These are phyloP conservation scores for Solanum chiquidenum DNA, from an alignment of 257 asterid genomes.

Conservation along the genomic window DNA sequence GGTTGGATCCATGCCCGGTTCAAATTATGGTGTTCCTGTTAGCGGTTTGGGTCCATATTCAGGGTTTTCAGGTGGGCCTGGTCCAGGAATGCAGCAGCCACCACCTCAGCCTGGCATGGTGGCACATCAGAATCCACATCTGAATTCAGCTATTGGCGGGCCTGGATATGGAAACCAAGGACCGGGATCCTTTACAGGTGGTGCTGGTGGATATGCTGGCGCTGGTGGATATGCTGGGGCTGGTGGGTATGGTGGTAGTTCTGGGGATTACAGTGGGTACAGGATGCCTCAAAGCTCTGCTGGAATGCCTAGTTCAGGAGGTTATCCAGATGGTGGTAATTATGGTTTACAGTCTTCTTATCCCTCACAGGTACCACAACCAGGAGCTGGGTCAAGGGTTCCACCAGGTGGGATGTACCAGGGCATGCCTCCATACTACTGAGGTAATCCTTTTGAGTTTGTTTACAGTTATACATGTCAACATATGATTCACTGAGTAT, in stretches of 20 bases:
- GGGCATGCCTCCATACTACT: constrained; percentile 80
- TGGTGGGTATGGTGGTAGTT: constrained; percentile 28
- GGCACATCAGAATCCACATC: constrained; percentile 45
- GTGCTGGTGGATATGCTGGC: constrained; percentile 22
- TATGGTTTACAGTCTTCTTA: constrained; percentile 43
- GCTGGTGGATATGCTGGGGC: constrained; percentile 27
- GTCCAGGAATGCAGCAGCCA: constrained; percentile 52
- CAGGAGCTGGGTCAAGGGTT: constrained; percentile 55
- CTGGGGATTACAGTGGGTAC: constrained; percentile 52
- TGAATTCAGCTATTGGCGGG: constrained; percentile 31
- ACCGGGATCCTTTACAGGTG: constrained; percentile 21
- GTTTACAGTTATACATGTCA: background rate
- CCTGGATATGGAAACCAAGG: constrained; percentile 44
- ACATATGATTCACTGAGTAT: background rate
- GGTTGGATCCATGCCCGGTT: constrained; percentile 14
- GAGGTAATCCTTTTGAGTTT: constrained; percentile 42
- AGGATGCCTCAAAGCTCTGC: constrained; percentile 54
- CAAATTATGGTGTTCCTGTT: constrained; percentile 38
- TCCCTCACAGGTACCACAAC: constrained; percentile 51
- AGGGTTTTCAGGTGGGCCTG: constrained; percentile 35
- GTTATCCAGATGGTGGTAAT: constrained; percentile 61
- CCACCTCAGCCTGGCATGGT: constrained; percentile 54
- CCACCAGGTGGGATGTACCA: constrained; percentile 61
- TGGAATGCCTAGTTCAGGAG: constrained; percentile 65
- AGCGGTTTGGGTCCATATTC: constrained; percentile 35